Evolutionary conservation across 768 basidiomycete genomes (phyloP).

Genomic region (Collybia sordida): DNA sequence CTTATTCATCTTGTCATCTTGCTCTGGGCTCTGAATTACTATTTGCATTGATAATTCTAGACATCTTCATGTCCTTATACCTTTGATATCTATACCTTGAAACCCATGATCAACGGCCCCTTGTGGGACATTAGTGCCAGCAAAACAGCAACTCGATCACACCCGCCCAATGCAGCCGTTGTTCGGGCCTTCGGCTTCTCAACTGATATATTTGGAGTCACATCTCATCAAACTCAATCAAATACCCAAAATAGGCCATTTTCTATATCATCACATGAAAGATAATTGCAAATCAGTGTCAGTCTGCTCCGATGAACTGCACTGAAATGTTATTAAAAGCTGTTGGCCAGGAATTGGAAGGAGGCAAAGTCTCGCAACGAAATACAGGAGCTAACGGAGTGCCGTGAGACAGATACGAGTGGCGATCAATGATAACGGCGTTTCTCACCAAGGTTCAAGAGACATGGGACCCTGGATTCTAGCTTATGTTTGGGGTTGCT

Average conservation of each 20-base stretch:
- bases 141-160: neutral
- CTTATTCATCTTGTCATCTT: conserved; percentile 8
- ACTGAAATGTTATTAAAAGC: conserved; percentile 70
- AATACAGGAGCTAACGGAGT: conserved; percentile 45
- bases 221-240: too few species aligned
- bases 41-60: neutral
- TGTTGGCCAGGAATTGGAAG: conserved; percentile 47
- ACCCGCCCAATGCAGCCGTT: neutral
- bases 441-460: conserved; percentile 52
- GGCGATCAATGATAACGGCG: conserved; percentile 5
- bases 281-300: conserved; percentile 5
- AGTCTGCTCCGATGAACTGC: conserved; percentile 40
- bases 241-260: too few species aligned
- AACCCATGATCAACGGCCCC: neutral
- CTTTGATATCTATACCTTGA: neutral
- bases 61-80: neutral
- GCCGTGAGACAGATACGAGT: conserved; percentile 11
- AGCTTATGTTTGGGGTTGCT: conserved; percentile 57
- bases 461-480: conserved; percentile 48
- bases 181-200: too few species aligned
- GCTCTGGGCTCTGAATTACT: neutral
- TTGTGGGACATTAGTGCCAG: neutral
- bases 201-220: too few species aligned
- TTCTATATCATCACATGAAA: conserved; percentile 5
- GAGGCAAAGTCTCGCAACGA: conserved; percentile 46